Base-by-base conservation (phyloP, 768 basidiomycete species). In the Mycena metata region DNA sequence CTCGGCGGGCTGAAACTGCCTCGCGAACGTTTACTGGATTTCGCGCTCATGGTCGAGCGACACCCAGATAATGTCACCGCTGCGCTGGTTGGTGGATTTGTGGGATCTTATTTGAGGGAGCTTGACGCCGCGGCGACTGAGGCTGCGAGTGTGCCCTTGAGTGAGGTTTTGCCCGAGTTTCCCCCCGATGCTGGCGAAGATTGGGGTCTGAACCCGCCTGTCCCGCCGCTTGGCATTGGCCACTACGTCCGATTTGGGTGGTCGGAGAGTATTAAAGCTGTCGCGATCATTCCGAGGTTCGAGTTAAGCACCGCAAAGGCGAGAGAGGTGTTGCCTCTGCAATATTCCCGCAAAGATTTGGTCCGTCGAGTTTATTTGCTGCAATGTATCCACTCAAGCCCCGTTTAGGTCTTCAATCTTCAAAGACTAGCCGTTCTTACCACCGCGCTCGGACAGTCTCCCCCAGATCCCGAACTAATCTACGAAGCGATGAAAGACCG, bases 401-500 rank as follows among this genome's bases (percentile, higher is more conserved):
- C 3, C 52, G 11, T 57, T 35, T 74, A 99, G 98, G 92, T 99
- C 16, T 99, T 99, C 84, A 99, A 99, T 79, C 84, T 99, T 60
- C 98, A 99, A 79, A 89, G 98, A 23, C 83, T 99, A 16, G 98
- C 97, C 0, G 98, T 99, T 33, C 85, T 99, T 61, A 99, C 97
- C 1, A 97, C 96, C 3, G 96, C 98, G 0, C 87, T 99, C 13
- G 92, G 89, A 4, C 91, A 92, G 75, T 89, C 91, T 13, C 97
- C 98, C 1, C 96, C 96, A 1, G 95, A 99, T 77, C 90, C 98
- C 0, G 93, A 91, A 23, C 89, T 99, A n/a, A 98, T 99, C 65
- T 99, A 97, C 79, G 97, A 99, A 77, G 97, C 97, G 2, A 99
- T 99, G 98, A 97, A 98, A 76, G 98, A 99, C 81, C 90, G 94